These are phyloP conservation scores for Sorghum bicolor DNA, from an alignment of 176 grass and related monocot genomes.

Conservation along the genomic window DNA sequence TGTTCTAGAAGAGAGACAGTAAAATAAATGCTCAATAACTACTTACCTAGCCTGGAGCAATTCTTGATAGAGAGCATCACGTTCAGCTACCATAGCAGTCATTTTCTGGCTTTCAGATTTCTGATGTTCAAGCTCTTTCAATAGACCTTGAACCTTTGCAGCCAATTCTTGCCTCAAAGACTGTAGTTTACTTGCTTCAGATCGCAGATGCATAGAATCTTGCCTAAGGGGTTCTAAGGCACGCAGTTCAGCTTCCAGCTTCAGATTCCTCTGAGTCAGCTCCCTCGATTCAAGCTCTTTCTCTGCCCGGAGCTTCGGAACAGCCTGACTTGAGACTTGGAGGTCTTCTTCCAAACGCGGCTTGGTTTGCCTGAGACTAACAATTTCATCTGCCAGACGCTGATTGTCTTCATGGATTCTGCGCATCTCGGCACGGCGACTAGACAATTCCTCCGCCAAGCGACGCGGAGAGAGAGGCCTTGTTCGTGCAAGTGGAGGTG, in stretches of 20 bases:
- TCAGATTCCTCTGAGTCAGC: conserved; percentile 58
- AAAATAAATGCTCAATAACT: conserved; percentile 35
- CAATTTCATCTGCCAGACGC: conserved; percentile 45
- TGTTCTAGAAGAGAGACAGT: background rate
- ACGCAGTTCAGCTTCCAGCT: conserved; percentile 62
- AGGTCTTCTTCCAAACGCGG: conserved; percentile 44
- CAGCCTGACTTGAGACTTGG: conserved; percentile 41
- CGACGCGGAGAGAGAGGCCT: conserved; percentile 39
- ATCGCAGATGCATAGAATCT: conserved; percentile 52
- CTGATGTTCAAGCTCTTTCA: conserved; percentile 48
- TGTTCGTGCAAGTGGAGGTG: conserved; percentile 31
- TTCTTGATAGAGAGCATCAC: conserved; percentile 51
- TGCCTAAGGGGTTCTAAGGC: conserved; percentile 50
- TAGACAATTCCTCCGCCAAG: conserved; percentile 48
- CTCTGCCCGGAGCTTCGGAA: conserved; percentile 55
- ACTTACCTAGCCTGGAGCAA: conserved; percentile 47
- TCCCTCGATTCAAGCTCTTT: conserved; percentile 66
- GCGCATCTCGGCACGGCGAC: conserved; percentile 38
- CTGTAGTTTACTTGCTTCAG: conserved; percentile 46
- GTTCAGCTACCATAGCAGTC: conserved; percentile 44
- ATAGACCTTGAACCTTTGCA: conserved; percentile 51
- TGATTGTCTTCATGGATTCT: conserved; percentile 57
- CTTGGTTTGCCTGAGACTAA: conserved; percentile 41
- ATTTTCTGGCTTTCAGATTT: conserved; percentile 48
- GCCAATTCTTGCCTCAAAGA: conserved; percentile 45